Evolutionary conservation across 768 basidiomycete genomes (phyloP), one percentile per base, ranked within the genome.

Genomic region (Kwoniella mangroviensis): DNA sequence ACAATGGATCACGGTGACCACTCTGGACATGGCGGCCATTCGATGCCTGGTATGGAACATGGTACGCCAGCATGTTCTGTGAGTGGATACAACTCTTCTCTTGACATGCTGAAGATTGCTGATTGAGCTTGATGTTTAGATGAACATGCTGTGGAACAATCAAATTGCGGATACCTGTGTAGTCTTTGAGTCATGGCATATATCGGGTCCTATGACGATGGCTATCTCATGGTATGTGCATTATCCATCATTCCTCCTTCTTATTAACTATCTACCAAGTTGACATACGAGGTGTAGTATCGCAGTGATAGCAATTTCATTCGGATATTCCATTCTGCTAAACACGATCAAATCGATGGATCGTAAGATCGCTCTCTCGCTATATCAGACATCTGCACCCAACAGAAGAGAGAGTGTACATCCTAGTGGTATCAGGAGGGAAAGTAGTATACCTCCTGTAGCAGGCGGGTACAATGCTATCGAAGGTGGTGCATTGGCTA

Each of bases 71-170:
- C 70, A 28, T 74, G 73, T 45, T 71, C 73, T 13, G 73, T 74
- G 54, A 43, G 73, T 70, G 28, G 34, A 55, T 21, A 51, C 40
- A 9, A 45, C n/a, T 40, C 42, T 19, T 21, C 13, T 43, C 53
- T 62, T 19, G 41, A 34, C 12, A 21, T 11, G 21, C 19, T 40
- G n/a, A 24, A 34, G 9, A 13, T 49, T 17, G 28, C 52, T 41
- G 13, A 52, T 54, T 53, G 53, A 42, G 13, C 4, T 51, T 22
- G 21, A n/a, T 24, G 22, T 9, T 26, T 61, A 81, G 79, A 81
- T 81, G 79, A 81, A 81, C 71, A 81, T 81, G 79, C 70, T 81
- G 28, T 81, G 79, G 79, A 81, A 81, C 54, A 75, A 68, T 45
- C 72, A 81, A n/a, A 67, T 81, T 34, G 62, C 57, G 13, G 71